Base-by-base conservation (phyloP, 225 moss, liverwort and hornwort genomes). In the Polytrichum commune region DNA sequence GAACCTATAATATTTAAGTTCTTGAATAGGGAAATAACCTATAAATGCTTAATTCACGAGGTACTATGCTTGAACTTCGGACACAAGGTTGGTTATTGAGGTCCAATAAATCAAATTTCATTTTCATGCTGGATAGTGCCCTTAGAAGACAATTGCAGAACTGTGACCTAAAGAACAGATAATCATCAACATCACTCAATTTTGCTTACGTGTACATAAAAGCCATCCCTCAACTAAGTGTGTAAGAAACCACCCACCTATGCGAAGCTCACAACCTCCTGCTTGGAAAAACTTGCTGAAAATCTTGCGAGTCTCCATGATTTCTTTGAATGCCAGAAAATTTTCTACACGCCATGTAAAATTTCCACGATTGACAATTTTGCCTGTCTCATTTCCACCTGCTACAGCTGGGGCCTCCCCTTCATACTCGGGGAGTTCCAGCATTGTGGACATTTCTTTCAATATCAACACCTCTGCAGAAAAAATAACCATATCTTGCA, bases 201-300 rank as follows among this genome's bases (percentile, higher is more conserved):
- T 32, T 8, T 46, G 38, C 10, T 38, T 0, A 9, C 10, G 38
- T 38, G 46, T 46, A 46, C 46, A 16, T 46, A 13, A 46, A 46
- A 46, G 13, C 2, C 10, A 0, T 16, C 16, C 46, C 13, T 46
- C 46, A 46, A 46, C 13, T 13, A 46, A 13, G 7, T 46, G 16
- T 46, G 46, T 46, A 16, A 46, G 46, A 13, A 46, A 46, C 6
- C 58, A 84, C 86, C 69, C 79, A 90, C 89, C 89, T 65, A 90
- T 90, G 73, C 89, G 84, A 62, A 90, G 86, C 69, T 90, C 89
- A 79, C 89, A 90, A 68, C 86, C 89, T 69, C 89, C 89, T 73
- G 89, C 89, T 77, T 90, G 89, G 54, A 90, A 90, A 54, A 90
- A 90, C 72, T 90, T 90, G 86, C 89, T 90, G 79, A 90, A 90